A percentile compares a stretch with the other conserved stretches of the same genome.
Evolutionary conservation across 2,329 filamentous ascomycete genomes (phyloP).

Genomic region (Cladosporium phlei): DNA sequence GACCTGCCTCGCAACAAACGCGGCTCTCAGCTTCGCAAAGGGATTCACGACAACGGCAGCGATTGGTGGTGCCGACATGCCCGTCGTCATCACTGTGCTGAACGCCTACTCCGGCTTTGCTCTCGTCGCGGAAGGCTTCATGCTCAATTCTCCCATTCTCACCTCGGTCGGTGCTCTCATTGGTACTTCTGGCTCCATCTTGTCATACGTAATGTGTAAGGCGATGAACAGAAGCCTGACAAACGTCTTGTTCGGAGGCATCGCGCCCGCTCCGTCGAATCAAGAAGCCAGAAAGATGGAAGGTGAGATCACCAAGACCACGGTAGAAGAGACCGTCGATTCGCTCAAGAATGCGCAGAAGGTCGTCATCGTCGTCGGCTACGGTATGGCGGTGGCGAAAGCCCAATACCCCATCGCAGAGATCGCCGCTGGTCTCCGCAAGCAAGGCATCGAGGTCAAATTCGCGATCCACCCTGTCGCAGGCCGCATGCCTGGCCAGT

Average conservation of each 20-base stretch:
- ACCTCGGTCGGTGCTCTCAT: constrained; percentile 84
- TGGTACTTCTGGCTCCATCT: constrained; percentile 80
- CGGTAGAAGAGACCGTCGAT: constrained; percentile 75
- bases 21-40: constrained; percentile 74
- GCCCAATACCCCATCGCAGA: constrained; percentile 87
- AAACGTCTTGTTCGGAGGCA: constrained; percentile 83
- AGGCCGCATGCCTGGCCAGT: constrained; percentile 88
- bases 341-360: constrained; percentile 70
- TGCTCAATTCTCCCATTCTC: constrained; percentile 81
- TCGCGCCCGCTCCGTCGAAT: constrained; percentile 50
- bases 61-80: constrained; percentile 93
- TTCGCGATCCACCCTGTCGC: constrained; percentile 90
- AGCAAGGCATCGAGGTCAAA: constrained; percentile 72
- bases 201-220: constrained; percentile 82
- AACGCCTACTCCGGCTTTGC: constrained; percentile 91
- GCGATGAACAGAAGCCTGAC: constrained; percentile 89
- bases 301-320: constrained; percentile 72
- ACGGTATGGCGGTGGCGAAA: constrained; percentile 92
- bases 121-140: constrained; percentile 83
- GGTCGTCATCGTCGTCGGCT: constrained; percentile 86
- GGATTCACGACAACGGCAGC: constrained; percentile 83
- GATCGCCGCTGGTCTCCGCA: constrained; percentile 69
- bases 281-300: constrained; percentile 61
- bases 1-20: constrained; percentile 69
- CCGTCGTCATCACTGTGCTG: constrained; percentile 81